Conservation (phyloP, 768 basidiomycete species). For the Trametes maxima region DNA sequence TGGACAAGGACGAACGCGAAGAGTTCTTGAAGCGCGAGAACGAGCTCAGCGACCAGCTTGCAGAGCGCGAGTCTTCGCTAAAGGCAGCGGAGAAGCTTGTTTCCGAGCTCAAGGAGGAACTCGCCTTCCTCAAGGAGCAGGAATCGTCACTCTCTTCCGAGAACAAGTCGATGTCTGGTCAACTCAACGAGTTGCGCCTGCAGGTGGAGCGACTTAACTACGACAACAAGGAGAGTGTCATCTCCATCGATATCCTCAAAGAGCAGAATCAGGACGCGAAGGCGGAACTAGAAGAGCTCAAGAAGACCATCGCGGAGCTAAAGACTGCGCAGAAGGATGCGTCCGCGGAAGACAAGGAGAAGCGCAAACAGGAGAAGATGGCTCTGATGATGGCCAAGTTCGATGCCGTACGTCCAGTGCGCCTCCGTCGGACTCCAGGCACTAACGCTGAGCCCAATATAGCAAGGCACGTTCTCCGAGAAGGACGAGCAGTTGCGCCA, state of each 20-base stretch:
- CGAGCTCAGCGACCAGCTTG: slow-evolving; percentile 89
- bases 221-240: slow-evolving; percentile 92
- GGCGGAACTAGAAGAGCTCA: slow-evolving; percentile 87
- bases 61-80: slow-evolving; percentile 87
- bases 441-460: neutral
- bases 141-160: slow-evolving; percentile 85
- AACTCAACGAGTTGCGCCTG: slow-evolving; percentile 89
- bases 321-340: slow-evolving; percentile 83
- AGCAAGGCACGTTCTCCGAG: slow-evolving; percentile 95
- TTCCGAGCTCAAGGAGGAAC: slow-evolving; percentile 86
- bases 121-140: slow-evolving; percentile 89
- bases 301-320: slow-evolving; percentile 74
- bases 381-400: slow-evolving; percentile 99
- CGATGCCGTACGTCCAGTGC: slow-evolving; percentile 68
- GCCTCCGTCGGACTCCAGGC: neutral
- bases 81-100: slow-evolving; percentile 82
- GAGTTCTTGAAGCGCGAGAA: slow-evolving; percentile 97
- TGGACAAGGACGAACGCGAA: slow-evolving; percentile 97
- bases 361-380: slow-evolving; percentile 99
- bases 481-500: slow-evolving; percentile 92
- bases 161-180: slow-evolving; percentile 91
- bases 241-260: slow-evolving; percentile 92
- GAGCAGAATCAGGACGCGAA: slow-evolving; percentile 91
- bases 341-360: slow-evolving; percentile 95
- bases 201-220: slow-evolving; percentile 92